Percentiles rank a stretch among this genome's conserved stretches.
Evolutionary conservation across 257 asterid species (phyloP).

Genomic region (Nicotiana noctiflora): DNA sequence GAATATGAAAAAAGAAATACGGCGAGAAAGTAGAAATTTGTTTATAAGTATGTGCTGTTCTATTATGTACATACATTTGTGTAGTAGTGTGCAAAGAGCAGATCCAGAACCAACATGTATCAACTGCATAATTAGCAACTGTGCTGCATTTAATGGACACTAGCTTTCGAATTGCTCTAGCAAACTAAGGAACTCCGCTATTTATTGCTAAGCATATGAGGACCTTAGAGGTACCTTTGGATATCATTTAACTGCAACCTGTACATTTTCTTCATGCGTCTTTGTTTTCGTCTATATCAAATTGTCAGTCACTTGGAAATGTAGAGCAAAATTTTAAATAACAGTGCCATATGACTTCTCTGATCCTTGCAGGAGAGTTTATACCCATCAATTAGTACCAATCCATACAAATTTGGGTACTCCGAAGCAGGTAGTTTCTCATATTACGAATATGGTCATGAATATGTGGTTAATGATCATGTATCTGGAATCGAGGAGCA

Average conservation of each 20-base stretch:
- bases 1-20: neutral
- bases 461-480: slow-evolving; percentile 42
- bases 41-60: neutral
- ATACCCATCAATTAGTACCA: slow-evolving; percentile 51
- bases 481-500: slow-evolving; percentile 34
- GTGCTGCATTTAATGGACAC: neutral
- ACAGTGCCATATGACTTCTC: slow-evolving; percentile 12
- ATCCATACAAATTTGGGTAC: slow-evolving; percentile 57
- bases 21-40: neutral
- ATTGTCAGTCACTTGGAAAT: neutral
- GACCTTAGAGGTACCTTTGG: neutral
- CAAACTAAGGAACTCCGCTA: neutral
- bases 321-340: neutral
- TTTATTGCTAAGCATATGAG: neutral
- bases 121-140: slow-evolving; percentile 3
- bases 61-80: neutral
- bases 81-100: neutral
- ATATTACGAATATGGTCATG: slow-evolving; percentile 57
- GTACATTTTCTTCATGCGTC: slow-evolving; percentile 1
- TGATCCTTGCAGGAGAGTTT: slow-evolving; percentile 54
- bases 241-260: neutral
- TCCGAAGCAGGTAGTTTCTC: slow-evolving; percentile 70
- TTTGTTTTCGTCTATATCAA: neutral
- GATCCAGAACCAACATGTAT: neutral
- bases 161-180: neutral